phyloP scores from a whole-genome alignment of 1,284 basidiomycete genomes.

The Tranzscheliella williamsii region DNA sequence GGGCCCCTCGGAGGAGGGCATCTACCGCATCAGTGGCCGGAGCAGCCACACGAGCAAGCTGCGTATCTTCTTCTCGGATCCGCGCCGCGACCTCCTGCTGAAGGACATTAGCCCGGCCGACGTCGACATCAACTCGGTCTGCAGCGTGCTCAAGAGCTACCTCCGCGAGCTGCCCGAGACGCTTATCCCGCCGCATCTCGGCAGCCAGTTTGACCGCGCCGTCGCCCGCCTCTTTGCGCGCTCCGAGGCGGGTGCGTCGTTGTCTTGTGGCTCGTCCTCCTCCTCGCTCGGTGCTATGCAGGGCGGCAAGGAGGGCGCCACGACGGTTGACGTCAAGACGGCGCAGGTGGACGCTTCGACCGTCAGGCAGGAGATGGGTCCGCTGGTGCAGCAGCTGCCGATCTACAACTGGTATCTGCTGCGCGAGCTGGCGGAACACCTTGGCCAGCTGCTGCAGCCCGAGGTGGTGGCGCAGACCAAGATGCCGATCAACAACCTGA shows the following conservation, averaged over 20 bases:
- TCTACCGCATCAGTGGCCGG: conserved; percentile 56
- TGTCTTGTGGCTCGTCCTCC: conserved; percentile 1
- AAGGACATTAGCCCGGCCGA: conserved; percentile 52
- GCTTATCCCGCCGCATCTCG: conserved; percentile 24
- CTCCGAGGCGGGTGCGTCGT: neutral
- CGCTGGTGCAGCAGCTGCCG: conserved; percentile 34
- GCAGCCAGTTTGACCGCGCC: conserved; percentile 21
- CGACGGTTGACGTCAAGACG: conserved; percentile 4
- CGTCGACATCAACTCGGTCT: conserved; percentile 57
- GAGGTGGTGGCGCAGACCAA: conserved; percentile 43
- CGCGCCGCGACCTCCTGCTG: conserved; percentile 40
- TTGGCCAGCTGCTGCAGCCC: conserved; percentile 30
- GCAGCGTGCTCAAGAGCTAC: conserved; percentile 56
- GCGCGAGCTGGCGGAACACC: conserved; percentile 49
- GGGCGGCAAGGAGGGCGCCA: neutral
- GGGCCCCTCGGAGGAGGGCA: conserved; percentile 54
- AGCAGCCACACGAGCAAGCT: conserved; percentile 53
- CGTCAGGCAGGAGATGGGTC: conserved; percentile 10
- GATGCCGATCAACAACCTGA: conserved; percentile 56
- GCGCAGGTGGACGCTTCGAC: conserved; percentile 2
- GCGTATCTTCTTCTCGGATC: conserved; percentile 36
- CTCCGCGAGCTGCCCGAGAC: conserved; percentile 52
- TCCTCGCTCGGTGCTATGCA: neutral
- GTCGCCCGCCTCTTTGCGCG: conserved; percentile 7
- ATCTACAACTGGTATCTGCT: conserved; percentile 55